A percentile compares a stretch with the other conserved stretches of the same genome.
Evolutionary conservation across 192 early-diverging fungal genomes (phyloP).

Genomic region (Rhizophagus sp.): DNA sequence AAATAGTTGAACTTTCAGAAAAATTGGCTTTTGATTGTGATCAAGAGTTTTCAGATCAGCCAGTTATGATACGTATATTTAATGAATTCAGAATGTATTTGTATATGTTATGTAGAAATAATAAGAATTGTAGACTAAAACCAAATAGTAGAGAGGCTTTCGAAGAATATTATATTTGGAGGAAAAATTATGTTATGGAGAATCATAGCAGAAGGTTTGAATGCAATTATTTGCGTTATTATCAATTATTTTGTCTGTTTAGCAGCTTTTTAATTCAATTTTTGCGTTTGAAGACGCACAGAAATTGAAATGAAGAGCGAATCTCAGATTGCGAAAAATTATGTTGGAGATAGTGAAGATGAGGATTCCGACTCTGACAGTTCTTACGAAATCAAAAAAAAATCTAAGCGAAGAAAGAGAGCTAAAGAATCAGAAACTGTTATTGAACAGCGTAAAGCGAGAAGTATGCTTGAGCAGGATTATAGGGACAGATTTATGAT

Average conservation of each 20-base stretch:
- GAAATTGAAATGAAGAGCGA: not conserved
- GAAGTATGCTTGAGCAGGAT: not conserved
- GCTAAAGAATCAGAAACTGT: not conserved
- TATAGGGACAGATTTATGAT: not conserved
- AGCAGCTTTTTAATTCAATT: not conserved
- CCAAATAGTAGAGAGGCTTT: not conserved
- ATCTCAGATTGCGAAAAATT: not conserved
- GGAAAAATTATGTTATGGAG: not conserved
- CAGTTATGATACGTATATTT: not conserved
- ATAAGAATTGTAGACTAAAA: not conserved
- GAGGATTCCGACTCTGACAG: not conserved
- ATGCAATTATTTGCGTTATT: not conserved
- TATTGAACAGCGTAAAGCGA: not conserved
- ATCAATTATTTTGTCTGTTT: not conserved
- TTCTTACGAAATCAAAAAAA: no score
- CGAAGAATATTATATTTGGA: not conserved
- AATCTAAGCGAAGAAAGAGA: not conserved
- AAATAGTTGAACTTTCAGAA: not conserved
- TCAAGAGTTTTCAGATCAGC: not conserved
- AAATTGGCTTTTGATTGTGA: not conserved
- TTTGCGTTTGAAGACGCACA: not conserved
- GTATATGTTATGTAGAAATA: not conserved
- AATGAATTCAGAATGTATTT: not conserved
- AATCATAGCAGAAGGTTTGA: not conserved
- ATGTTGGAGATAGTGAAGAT: conserved; percentile 1